Base-by-base conservation (phyloP, 176 grass and related monocot species). In the Alloteropsis semialata region DNA sequence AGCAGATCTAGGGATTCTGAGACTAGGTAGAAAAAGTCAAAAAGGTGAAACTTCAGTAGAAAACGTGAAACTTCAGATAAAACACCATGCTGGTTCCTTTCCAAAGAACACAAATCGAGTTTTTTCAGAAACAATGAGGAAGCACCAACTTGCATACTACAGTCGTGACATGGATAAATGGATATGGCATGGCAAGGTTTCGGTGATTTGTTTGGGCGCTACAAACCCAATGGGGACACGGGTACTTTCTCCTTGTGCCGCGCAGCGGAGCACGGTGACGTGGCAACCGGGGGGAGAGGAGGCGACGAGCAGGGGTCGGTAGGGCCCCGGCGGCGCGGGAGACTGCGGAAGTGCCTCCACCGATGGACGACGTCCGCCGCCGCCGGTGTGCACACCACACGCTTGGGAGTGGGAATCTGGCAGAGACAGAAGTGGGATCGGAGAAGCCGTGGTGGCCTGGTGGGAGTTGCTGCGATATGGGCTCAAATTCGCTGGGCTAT, bases 161-260 rank as follows among this genome's bases (percentile, higher is more conserved):
- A 75, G 48, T 8, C 74, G 3, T 14, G 41, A 46, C 2, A 10
- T 22, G 29, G 22, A 53, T 54, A 56, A 18, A 72, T n/a, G 44
- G 33, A 57, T 4, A 19, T 65, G 5, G 46, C 16, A 30, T 3
- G 18, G 6, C 25, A 9, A 15, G n/a, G 67, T 70, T 70, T 45
- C 13, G 21, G 38, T n/a, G 37, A 41, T 69, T 67, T 21, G 15
- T 37, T 61, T n/a, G n/a, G 27, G 17, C 17, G 68, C 17, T 63
- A n/a, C 21, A n/a, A 41, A 33, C 17, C 27, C 5, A 74, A 34
- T 13, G 70, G 1, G 0, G 75, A 5, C 2, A 33, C 22, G 32
- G 30, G 45, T 81, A 89, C 76, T 82, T 75, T 85, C 19, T 69
- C 60, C 32, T 36, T 41, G 39, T 21, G 41, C 30, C 13, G 24